phyloP scores from a whole-genome alignment of 768 basidiomycete species.

The Tylopilus sp. region DNA sequence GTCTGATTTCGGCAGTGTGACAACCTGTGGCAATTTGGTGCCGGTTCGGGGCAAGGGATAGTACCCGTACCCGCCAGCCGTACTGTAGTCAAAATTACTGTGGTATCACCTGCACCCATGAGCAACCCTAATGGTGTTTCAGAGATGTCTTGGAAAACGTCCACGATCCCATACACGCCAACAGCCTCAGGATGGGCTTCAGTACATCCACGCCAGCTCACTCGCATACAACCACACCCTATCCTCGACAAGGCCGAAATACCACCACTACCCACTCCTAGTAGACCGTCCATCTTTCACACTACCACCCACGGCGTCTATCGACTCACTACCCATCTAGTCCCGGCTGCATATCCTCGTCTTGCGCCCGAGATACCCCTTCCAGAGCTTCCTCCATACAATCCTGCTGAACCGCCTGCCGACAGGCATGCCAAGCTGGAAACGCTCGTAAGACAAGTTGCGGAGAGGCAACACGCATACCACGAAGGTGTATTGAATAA shows the following conservation, averaged over 20 bases:
- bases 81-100: no score
- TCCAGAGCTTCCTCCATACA: conserved; percentile 16
- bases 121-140: no score
- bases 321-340: conserved; percentile 27
- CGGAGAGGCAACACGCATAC: conserved; percentile 13
- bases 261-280: conserved; percentile 21
- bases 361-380: conserved; percentile 21
- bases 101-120: no score
- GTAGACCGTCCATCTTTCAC: conserved; percentile 20
- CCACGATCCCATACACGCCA: conserved; percentile 19
- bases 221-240: conserved; percentile 13
- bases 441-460: conserved; percentile 17
- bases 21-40: no score
- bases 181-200: conserved; percentile 17
- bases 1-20: no score
- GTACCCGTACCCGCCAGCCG: no score
- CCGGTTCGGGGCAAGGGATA: no score
- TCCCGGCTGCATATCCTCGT: conserved; percentile 30
- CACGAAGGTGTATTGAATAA: conserved; percentile 15
- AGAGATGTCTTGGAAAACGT: conserved; percentile 1
- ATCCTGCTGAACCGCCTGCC: background rate
- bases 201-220: conserved; percentile 22
- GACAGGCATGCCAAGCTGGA: conserved; percentile 12
- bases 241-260: background rate
- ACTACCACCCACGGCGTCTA: conserved; percentile 15